Percentiles rank a stretch among this genome's conserved stretches.
Evolutionary conservation across 371 early-diverging fungal genomes (phyloP).

Genomic region (Rhizopus arrhizus): DNA sequence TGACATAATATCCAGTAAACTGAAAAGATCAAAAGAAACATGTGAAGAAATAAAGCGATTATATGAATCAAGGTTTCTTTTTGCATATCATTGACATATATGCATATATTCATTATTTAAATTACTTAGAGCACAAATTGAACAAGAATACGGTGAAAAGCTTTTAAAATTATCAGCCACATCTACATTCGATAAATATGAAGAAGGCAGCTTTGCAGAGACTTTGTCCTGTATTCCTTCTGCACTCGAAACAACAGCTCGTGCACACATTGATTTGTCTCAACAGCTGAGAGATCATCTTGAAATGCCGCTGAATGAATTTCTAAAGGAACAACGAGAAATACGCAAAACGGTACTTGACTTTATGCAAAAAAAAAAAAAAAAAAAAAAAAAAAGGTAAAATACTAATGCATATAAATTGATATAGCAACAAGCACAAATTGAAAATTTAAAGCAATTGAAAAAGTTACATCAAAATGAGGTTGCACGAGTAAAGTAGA

Average conservation of each 20-base stretch:
- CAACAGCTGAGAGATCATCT: slow-evolving; percentile 46
- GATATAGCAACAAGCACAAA: slow-evolving; percentile 42
- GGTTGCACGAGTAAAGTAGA: slow-evolving; percentile 39
- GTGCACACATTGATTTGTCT: slow-evolving; percentile 52
- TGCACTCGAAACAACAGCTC: slow-evolving; percentile 48
- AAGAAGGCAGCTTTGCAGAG: slow-evolving; percentile 46
- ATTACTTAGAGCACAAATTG: slow-evolving; percentile 28
- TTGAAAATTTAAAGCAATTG: slow-evolving; percentile 46
- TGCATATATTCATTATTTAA: not conserved
- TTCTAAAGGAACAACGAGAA: slow-evolving; percentile 47
- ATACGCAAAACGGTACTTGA: slow-evolving; percentile 32
- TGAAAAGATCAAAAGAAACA: slow-evolving; percentile 34
- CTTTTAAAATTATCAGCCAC: slow-evolving; percentile 36
- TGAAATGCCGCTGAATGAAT: slow-evolving; percentile 40
- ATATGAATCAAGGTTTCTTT: slow-evolving; percentile 23
- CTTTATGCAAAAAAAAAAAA: not conserved
- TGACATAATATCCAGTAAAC: slow-evolving; percentile 21
- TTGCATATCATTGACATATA: not conserved
- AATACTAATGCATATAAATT: not conserved
- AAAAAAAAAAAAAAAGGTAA: not conserved
- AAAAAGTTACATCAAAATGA: slow-evolving; percentile 42
- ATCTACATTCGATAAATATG: slow-evolving; percentile 35
- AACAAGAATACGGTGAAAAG: slow-evolving; percentile 46
- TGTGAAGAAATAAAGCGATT: slow-evolving; percentile 33
- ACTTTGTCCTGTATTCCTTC: slow-evolving; percentile 45